Evolutionary conservation across 202 grass and related monocot genomes (phyloP).

Genomic region (Panicum virgatum): DNA sequence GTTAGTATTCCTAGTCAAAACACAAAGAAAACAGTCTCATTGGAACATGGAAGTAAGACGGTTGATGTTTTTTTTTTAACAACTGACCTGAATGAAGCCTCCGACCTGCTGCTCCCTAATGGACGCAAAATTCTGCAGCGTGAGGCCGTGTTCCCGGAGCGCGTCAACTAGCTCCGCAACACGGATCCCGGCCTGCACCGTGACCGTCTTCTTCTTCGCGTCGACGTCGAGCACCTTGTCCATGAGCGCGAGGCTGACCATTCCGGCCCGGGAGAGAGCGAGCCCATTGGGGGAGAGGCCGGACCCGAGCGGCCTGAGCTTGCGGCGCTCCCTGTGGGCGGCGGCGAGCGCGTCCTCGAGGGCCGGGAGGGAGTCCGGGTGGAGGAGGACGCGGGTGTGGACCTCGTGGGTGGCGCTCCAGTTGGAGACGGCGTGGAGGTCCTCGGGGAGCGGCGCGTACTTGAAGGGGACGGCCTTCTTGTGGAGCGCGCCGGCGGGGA

Average conservation of each 20-base stretch:
- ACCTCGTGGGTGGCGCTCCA: constrained; percentile 94
- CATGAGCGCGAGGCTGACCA: constrained; percentile 92
- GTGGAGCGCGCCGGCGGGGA: constrained; percentile 66
- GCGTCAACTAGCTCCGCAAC: constrained; percentile 74
- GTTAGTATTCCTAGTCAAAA: neutral
- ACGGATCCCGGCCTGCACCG: constrained; percentile 81
- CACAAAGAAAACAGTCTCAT: neutral
- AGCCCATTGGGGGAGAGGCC: constrained; percentile 86
- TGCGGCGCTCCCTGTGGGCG: constrained; percentile 56
- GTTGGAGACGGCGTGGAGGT: constrained; percentile 86
- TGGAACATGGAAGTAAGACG: neutral
- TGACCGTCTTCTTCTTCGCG: constrained; percentile 67
- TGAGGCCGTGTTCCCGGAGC: constrained; percentile 71
- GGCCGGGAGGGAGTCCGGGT: constrained; percentile 59
- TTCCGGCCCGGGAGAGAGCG: constrained; percentile 64
- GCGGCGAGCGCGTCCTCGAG: constrained; percentile 67
- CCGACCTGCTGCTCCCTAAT: constrained; percentile 83
- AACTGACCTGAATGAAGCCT: constrained; percentile 83
- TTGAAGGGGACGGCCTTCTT: constrained; percentile 79
- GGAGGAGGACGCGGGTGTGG: constrained; percentile 73
- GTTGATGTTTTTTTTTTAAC: neutral
- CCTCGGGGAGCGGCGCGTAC: constrained; percentile 80
- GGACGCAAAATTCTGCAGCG: constrained; percentile 85
- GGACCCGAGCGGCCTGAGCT: constrained; percentile 63
- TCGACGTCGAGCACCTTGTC: constrained; percentile 86